phyloP scores from a whole-genome alignment of 768 basidiomycete genomes.

The Phlebiopsis gigantea region DNA sequence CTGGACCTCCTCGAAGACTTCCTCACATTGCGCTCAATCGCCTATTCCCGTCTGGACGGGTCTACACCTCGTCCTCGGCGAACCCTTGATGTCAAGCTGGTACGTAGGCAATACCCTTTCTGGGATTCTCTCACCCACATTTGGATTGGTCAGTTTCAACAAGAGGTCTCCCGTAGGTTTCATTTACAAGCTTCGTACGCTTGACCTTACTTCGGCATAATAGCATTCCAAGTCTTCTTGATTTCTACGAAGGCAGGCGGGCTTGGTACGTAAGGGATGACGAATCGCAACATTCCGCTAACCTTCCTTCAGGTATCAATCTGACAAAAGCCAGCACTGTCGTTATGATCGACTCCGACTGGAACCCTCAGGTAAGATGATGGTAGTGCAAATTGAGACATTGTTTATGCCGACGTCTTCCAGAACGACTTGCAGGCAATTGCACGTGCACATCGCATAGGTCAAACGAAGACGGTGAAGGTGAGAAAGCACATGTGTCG shows the following conservation, averaged over 20 bases:
- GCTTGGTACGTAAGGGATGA: slow-evolving; percentile 35
- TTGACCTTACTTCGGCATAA: not conserved
- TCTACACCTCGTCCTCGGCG: slow-evolving; percentile 46
- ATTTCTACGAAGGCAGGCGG: slow-evolving; percentile 71
- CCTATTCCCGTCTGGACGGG: slow-evolving; percentile 61
- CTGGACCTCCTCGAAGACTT: slow-evolving; percentile 67
- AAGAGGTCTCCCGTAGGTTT: slow-evolving; percentile 48
- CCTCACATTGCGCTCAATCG: slow-evolving; percentile 50
- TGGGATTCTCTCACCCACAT: not conserved
- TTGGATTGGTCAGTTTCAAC: slow-evolving; percentile 41
- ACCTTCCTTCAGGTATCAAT: slow-evolving; percentile 55
- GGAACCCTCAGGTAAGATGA: slow-evolving; percentile 43
- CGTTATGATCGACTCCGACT: slow-evolving; percentile 72
- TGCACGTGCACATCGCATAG: slow-evolving; percentile 79
- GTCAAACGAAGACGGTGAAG: slow-evolving; percentile 68
- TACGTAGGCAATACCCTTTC: slow-evolving; percentile 15
- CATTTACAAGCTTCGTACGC: not conserved
- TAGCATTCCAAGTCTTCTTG: slow-evolving; percentile 63
- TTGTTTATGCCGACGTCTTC: slow-evolving; percentile 16
- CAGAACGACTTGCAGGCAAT: slow-evolving; percentile 83
- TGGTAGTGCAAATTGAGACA: slow-evolving; percentile 26
- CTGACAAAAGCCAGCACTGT: slow-evolving; percentile 77
- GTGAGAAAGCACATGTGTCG: no score
- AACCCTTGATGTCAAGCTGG: slow-evolving; percentile 51
- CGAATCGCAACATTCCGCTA: slow-evolving; percentile 19